Evolutionary conservation across 148 eudicot genomes (phyloP).

Genomic region (Rheum nobile): DNA sequence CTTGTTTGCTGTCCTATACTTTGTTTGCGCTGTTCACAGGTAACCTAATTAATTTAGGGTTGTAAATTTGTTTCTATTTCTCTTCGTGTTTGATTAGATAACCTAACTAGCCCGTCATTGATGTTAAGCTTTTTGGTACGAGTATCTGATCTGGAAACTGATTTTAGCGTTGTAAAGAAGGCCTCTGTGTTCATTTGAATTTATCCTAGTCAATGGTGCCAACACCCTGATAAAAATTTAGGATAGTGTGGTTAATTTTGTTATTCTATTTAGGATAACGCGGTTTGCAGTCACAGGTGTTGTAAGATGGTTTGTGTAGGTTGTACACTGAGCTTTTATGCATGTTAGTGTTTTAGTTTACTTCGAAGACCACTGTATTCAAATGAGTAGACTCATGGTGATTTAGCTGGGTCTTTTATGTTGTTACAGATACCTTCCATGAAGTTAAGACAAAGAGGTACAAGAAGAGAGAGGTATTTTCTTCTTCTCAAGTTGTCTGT

Average conservation of each 20-base stretch:
- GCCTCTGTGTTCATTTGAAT: neutral
- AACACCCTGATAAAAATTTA: neutral
- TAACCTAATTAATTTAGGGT: neutral
- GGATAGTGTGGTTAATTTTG: neutral
- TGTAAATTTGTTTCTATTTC: neutral
- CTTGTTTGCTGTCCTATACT: neutral
- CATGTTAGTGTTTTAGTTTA: neutral
- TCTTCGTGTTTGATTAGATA: neutral
- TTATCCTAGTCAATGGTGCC: neutral
- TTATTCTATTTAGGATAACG: neutral
- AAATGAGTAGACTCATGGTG: neutral
- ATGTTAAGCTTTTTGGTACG: neutral
- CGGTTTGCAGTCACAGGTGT: neutral
- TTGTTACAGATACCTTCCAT: slow-evolving; percentile 28
- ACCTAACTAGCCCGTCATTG: neutral
- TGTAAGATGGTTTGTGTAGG: neutral
- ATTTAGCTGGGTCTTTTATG: neutral
- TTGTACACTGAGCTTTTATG: neutral
- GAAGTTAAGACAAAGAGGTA: slow-evolving; percentile 33
- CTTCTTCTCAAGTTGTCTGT: neutral
- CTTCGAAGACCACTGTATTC: neutral
- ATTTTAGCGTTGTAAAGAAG: neutral
- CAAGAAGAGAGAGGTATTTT: slow-evolving; percentile 33
- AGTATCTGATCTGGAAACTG: neutral
- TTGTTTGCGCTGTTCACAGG: neutral